These are phyloP conservation scores for Mucor lusitanicus DNA, from an alignment of 371 early-diverging fungal species.

Conservation along the genomic window DNA sequence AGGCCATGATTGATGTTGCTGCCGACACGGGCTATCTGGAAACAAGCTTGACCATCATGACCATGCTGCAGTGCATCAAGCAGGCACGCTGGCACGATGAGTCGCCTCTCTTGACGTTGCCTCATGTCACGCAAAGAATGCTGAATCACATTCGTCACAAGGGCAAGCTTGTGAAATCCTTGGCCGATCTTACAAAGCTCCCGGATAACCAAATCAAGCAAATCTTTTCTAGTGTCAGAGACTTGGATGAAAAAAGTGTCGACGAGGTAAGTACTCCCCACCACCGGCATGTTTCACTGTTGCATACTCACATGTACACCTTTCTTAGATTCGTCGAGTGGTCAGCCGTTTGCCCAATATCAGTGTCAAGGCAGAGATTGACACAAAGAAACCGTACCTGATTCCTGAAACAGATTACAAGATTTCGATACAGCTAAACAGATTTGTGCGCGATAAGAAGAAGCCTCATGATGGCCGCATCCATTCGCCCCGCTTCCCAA, in stretches of 20 bases:
- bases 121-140: conserved; percentile 57
- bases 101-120: conserved; percentile 72
- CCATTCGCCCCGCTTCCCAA: conserved; percentile 81
- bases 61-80: conserved; percentile 84
- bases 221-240: conserved; percentile 51
- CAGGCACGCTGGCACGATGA: conserved; percentile 85
- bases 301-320: too few species aligned
- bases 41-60: conserved; percentile 70
- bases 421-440: conserved; percentile 46
- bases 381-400: conserved; percentile 45
- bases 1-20: conserved; percentile 90
- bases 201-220: conserved; percentile 51
- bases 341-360: conserved; percentile 62
- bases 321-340: conserved; percentile 58
- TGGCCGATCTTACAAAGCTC: conserved; percentile 50
- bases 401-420: conserved; percentile 54
- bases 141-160: conserved; percentile 34
- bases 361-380: conserved; percentile 45
- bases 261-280: conserved; percentile 45
- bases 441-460: conserved; percentile 27
- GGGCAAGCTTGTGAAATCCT: conserved; percentile 39
- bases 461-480: conserved; percentile 65
- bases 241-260: conserved; percentile 35
- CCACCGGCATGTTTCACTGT: not conserved
- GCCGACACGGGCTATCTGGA: conserved; percentile 70